phyloP scores from a whole-genome alignment of 768 basidiomycete genomes.

The Coprinopsis marcescibilis region DNA sequence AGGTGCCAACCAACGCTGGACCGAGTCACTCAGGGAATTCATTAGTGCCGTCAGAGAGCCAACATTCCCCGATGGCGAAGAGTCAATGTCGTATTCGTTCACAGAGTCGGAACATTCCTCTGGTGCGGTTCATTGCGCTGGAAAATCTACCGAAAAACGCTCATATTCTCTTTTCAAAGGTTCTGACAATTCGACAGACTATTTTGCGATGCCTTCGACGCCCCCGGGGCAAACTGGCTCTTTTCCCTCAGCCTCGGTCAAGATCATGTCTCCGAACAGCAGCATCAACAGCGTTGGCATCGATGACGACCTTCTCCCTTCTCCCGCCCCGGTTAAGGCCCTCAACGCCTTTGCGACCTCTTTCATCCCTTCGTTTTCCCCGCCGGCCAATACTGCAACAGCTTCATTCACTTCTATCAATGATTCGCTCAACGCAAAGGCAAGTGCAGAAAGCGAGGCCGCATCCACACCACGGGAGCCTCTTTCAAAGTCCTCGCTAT shows the following conservation, averaged over 20 bases:
- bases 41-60: slow-evolving; percentile 19
- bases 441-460: not conserved
- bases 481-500: not conserved
- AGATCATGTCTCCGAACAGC: slow-evolving; percentile 7
- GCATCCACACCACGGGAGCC: not conserved
- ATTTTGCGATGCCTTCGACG: slow-evolving; percentile 42
- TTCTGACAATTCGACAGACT: slow-evolving; percentile 24
- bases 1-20: slow-evolving; percentile 34
- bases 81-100: slow-evolving; percentile 7
- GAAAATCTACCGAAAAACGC: not conserved
- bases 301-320: not conserved
- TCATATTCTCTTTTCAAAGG: slow-evolving; percentile 1
- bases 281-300: slow-evolving; percentile 2
- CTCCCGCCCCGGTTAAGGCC: slow-evolving; percentile 1
- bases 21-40: slow-evolving; percentile 34
- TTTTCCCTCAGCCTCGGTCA: slow-evolving; percentile 5
- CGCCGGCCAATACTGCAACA: slow-evolving; percentile 5
- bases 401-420: slow-evolving; percentile 1
- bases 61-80: slow-evolving; percentile 2
- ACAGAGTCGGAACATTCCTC: slow-evolving; percentile 7
- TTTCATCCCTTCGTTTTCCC: slow-evolving; percentile 8
- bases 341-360: slow-evolving; percentile 9
- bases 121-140: not conserved
- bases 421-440: slow-evolving; percentile 5
- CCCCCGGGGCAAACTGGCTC: slow-evolving; percentile 25